Conservation (phyloP, 2,329 filamentous ascomycete genomes). For the Phialophora expanda region DNA sequence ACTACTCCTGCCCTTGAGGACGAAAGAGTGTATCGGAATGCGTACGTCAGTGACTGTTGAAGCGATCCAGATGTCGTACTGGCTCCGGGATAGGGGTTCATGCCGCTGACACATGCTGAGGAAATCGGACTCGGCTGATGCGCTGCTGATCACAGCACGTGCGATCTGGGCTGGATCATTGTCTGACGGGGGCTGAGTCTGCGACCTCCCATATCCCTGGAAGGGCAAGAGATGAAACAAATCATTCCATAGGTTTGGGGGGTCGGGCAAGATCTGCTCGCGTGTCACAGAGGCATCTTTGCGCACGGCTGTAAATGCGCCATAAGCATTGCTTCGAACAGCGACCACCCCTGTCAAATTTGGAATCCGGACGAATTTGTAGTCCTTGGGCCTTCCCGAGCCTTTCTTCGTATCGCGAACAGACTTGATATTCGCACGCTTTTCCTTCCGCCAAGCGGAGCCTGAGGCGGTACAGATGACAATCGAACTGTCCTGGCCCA, state of each 20-base stretch:
- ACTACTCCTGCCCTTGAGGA: conserved; percentile 75
- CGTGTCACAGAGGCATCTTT: conserved; percentile 82
- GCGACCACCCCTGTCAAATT: conserved; percentile 82
- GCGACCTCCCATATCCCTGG: conserved; percentile 58
- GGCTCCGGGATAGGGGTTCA: conserved; percentile 37
- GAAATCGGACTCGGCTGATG: conserved; percentile 53
- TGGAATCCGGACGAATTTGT: conserved; percentile 91
- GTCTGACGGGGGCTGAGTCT: conserved; percentile 49
- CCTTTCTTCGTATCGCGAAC: conserved; percentile 45
- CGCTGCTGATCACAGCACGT: conserved; percentile 50
- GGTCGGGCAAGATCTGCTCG: conserved; percentile 69
- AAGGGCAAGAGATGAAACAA: conserved; percentile 73
- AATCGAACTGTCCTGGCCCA: conserved; percentile 91
- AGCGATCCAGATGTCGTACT: conserved; percentile 49
- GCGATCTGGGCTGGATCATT: conserved; percentile 43
- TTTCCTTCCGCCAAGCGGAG: conserved; percentile 88
- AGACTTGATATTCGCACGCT: conserved; percentile 76
- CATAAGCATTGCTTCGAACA: conserved; percentile 86
- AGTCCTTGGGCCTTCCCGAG: conserved; percentile 77
- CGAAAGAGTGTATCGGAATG: conserved; percentile 82
- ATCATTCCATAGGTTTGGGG: conserved; percentile 75
- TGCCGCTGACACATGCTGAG: conserved; percentile 40
- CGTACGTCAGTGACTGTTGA: conserved; percentile 69
- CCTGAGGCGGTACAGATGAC: conserved; percentile 92
- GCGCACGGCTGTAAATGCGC: conserved; percentile 85